Base-by-base conservation (phyloP, 805 yeast species). In the Candida alai region DNA sequence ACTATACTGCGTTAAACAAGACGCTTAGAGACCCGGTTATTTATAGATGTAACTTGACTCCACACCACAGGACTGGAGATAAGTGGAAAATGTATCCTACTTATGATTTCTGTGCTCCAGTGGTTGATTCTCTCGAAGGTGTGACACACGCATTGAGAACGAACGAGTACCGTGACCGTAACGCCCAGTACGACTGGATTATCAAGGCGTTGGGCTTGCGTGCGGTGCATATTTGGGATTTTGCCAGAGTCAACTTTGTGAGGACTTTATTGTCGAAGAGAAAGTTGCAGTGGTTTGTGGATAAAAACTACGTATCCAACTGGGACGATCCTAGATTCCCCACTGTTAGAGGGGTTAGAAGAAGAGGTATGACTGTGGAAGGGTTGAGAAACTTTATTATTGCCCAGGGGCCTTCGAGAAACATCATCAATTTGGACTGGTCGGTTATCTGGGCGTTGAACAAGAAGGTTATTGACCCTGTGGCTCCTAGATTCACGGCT, bases 311-410 rank as follows among this genome's bases (percentile, higher is more conserved):
- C 51, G 99, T 93, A 39, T 53, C 74, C 16, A 88, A 87, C 68
- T 93, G 99, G 99, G 97, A 93, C 56, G 99, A 93, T 63, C 98
- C 99, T 51, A 78, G 99, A 63, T 93, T 93, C 87, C 99, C 99
- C 49, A 93, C 99, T 30, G 96, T 93, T 24, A 82, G 97, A 65
- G 99, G 99, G 71, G 96, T 90, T 35, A 86, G 97, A 73, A 82
- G 98, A 74, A 84, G 99, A 72, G 99, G 99, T 71, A 93, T 93
- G 99, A 80, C 96, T 24, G 94, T 93, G 44, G 97, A 93, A 70
- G 99, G 97, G 47, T 78, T 93, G 61, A 79, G 90, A 65, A 84
- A 85, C 73, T 93, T 93, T 53, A 84, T 93, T 47, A 72, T 93
- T 42, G 76, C 95, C 32, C 97, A 93, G 70, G 99, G 99, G 53